phyloP scores from a whole-genome alignment of 2,329 filamentous ascomycete genomes.

The Sclerotinia subarctica region DNA sequence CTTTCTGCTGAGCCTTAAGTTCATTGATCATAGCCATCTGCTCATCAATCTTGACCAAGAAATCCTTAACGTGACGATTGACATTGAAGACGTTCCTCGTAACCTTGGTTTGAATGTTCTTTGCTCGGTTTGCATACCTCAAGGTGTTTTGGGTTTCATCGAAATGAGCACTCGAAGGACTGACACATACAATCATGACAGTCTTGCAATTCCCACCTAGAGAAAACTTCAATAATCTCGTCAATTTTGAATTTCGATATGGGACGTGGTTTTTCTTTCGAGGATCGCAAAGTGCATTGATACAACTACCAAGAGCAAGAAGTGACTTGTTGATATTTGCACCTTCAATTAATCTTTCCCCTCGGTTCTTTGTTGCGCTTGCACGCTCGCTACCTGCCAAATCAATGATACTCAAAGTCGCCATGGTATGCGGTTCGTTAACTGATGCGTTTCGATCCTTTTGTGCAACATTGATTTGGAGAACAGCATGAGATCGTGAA shows the following conservation, averaged over 20 bases:
- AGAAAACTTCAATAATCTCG: slow-evolving; percentile 91
- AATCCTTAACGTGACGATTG: slow-evolving; percentile 98
- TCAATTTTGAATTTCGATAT: slow-evolving; percentile 97
- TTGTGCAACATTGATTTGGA: slow-evolving; percentile 94
- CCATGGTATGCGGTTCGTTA: slow-evolving; percentile 96
- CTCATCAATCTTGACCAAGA: slow-evolving; percentile 98
- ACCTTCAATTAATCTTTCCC: slow-evolving; percentile 85
- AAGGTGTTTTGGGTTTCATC: slow-evolving; percentile 98
- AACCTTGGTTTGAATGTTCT: slow-evolving; percentile 99
- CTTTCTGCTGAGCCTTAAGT: slow-evolving; percentile 86
- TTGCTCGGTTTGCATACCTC: slow-evolving; percentile 93
- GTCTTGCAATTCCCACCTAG: slow-evolving; percentile 97
- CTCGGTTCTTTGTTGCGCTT: slow-evolving; percentile 93
- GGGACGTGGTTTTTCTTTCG: slow-evolving; percentile 91
- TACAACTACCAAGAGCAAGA: slow-evolving; percentile 90
- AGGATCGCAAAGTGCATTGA: slow-evolving; percentile 94
- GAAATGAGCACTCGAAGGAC: slow-evolving; percentile 92
- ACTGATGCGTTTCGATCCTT: slow-evolving; percentile 91
- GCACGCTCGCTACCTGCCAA: slow-evolving; percentile 93
- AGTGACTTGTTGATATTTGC: slow-evolving; percentile 99
- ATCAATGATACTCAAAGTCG: slow-evolving; percentile 96
- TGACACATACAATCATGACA: slow-evolving; percentile 99
- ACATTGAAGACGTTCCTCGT: slow-evolving; percentile 99
- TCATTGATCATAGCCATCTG: slow-evolving; percentile 97
- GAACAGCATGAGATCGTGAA: slow-evolving; percentile 91